These are phyloP conservation scores for Globisporangium spinosum DNA, from an alignment of 352 stramenopile species.

Conservation along the genomic window DNA sequence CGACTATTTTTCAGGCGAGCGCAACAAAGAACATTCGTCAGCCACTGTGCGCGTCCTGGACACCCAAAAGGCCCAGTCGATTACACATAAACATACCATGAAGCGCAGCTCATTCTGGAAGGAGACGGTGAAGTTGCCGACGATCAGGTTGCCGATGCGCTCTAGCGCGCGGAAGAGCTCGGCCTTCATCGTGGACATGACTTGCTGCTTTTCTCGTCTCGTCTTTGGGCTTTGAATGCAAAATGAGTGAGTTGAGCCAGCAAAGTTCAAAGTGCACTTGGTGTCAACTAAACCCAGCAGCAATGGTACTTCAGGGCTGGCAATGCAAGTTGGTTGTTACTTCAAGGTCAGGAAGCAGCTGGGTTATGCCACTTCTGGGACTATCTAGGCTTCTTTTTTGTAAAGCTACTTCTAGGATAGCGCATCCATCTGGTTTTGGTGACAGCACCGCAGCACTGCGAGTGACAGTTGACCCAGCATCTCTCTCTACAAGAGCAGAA, in stretches of 20 bases:
- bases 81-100: slow-evolving; percentile 41
- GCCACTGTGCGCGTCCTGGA: neutral
- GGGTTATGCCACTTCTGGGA: neutral
- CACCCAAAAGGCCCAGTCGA: neutral
- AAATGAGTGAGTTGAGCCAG: neutral
- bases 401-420: neutral
- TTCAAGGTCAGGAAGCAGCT: neutral
- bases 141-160: slow-evolving; percentile 65
- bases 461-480: slow-evolving; percentile 8
- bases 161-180: slow-evolving; percentile 56
- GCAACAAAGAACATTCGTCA: slow-evolving; percentile 2
- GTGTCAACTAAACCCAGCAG: slow-evolving; percentile 7
- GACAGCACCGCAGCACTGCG: neutral
- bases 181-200: slow-evolving; percentile 48
- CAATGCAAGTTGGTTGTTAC: neutral
- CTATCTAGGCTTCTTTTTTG: neutral
- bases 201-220: neutral
- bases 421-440: neutral
- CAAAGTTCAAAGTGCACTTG: neutral
- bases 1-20: slow-evolving; percentile 29
- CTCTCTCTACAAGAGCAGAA: neutral
- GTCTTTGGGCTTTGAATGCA: neutral
- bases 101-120: slow-evolving; percentile 87
- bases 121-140: slow-evolving; percentile 78
- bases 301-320: neutral